A percentile compares a stretch with the other conserved stretches of the same genome.
These are phyloP conservation scores for Zygnema cylindricum DNA, from an alignment of 139 green algal species.

Conservation along the genomic window DNA sequence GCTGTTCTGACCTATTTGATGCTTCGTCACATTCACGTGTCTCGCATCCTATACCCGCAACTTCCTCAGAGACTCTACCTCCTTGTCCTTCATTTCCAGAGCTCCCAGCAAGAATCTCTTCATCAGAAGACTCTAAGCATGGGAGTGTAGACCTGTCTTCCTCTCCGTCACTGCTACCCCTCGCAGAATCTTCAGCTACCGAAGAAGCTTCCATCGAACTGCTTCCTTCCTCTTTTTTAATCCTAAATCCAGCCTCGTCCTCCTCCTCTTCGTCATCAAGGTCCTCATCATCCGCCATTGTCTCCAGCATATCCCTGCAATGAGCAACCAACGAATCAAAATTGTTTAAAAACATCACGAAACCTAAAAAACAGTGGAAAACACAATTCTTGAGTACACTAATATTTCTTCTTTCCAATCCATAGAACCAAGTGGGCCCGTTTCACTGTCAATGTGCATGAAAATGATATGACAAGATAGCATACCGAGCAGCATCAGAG, in stretches of 20 bases:
- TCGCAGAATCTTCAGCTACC: neutral
- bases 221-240: neutral
- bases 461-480: neutral
- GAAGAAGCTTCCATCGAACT: neutral
- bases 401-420: neutral
- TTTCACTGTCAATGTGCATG: neutral
- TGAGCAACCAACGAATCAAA: neutral
- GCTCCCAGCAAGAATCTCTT: neutral
- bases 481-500: neutral
- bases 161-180: neutral
- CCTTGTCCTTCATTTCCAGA: neutral
- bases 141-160: neutral
- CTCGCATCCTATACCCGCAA: too few relatives aligned
- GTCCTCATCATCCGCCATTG: conserved; percentile 35
- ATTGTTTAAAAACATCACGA: neutral
- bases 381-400: neutral
- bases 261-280: conserved; percentile 42
- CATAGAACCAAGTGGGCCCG: neutral
- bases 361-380: neutral
- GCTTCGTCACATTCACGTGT: too few relatives aligned
- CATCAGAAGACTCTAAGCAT: neutral
- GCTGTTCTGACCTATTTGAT: too few relatives aligned
- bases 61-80: too few relatives aligned
- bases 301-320: conserved; percentile 43
- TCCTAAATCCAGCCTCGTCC: neutral